These are phyloP conservation scores for Cercophora scortea DNA, from an alignment of 495 filamentous ascomycete species.

Conservation along the genomic window DNA sequence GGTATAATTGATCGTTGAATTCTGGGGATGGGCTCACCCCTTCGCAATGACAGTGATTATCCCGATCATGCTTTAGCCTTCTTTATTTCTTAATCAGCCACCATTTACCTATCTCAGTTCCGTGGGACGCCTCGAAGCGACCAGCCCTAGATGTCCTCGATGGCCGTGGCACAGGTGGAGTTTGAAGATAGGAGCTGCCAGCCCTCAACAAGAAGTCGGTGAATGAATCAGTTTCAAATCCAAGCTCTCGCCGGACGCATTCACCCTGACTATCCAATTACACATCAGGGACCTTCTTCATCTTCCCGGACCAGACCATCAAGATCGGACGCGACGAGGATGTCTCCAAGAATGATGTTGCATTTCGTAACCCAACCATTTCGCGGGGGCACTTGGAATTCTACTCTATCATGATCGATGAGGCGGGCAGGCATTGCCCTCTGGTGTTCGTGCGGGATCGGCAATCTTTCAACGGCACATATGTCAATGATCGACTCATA, in stretches of 20 bases:
- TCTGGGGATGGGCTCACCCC: too few species aligned
- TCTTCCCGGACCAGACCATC: constrained; percentile 19
- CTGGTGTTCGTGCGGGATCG: constrained; percentile 56
- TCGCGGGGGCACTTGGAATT: constrained; percentile 56
- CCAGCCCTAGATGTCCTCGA: too few species aligned
- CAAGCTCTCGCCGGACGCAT: too few species aligned
- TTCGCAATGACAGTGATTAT: too few species aligned
- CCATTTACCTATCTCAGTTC: too few species aligned
- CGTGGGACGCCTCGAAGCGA: too few species aligned
- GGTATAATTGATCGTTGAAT: too few species aligned
- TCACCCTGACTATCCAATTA: too few species aligned
- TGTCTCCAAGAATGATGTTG: constrained; percentile 25
- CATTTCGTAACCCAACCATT: constrained; percentile 33
- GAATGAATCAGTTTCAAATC: too few species aligned
- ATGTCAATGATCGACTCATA: constrained; percentile 42
- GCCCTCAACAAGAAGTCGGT: constrained; percentile 7
- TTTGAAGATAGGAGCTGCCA: constrained; percentile 10
- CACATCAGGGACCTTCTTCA: too few species aligned
- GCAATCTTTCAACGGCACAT: constrained; percentile 48
- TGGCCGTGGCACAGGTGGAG: constrained; percentile 2
- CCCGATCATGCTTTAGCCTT: too few species aligned
- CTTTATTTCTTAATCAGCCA: too few species aligned
- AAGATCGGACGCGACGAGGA: constrained; percentile 27
- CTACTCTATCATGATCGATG: constrained; percentile 48
- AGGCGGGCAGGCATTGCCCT: constrained; percentile 30